phyloP scores from a whole-genome alignment of 164 flowering plant genomes.

The Vitis rotundifolia region DNA sequence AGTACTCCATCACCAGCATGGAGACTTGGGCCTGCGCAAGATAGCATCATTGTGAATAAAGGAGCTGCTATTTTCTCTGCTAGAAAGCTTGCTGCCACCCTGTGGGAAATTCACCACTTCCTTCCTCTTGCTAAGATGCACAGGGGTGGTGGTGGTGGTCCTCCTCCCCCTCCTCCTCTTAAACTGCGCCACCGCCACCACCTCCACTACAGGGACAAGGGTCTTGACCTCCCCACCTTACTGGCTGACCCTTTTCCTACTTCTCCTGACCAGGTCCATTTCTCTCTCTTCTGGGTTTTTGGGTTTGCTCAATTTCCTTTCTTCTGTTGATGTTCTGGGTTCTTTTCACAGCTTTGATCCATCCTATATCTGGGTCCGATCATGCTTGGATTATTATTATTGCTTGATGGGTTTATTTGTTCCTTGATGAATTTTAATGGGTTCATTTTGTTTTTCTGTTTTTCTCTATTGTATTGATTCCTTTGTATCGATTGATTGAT shows the following conservation, averaged over 20 bases:
- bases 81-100: constrained; percentile 74
- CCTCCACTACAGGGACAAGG: constrained; percentile 39
- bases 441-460: no score
- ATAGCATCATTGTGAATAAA: constrained; percentile 11
- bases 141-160: constrained; percentile 11
- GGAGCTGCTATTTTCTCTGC: constrained; percentile 43
- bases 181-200: constrained; percentile 33
- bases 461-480: no score
- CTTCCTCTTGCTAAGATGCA: constrained; percentile 41
- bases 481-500: no score
- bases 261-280: constrained; percentile 43
- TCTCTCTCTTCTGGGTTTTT: not conserved
- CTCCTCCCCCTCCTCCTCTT: constrained; percentile 9
- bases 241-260: constrained; percentile 48
- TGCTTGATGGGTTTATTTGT: no score
- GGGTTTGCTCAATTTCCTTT: not conserved
- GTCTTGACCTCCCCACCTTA: constrained; percentile 29
- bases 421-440: no score
- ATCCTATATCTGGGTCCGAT: not conserved
- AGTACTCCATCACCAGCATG: constrained; percentile 74
- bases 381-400: no score
- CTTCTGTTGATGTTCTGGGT: not conserved
- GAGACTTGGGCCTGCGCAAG: constrained; percentile 37
- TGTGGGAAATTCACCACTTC: constrained; percentile 61
- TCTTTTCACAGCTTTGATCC: not conserved